Percentiles rank a stretch among this genome's conserved stretches.
Evolutionary conservation across 1,139 yeast species (phyloP).

Genomic region (Yamadazyma diospyri): DNA sequence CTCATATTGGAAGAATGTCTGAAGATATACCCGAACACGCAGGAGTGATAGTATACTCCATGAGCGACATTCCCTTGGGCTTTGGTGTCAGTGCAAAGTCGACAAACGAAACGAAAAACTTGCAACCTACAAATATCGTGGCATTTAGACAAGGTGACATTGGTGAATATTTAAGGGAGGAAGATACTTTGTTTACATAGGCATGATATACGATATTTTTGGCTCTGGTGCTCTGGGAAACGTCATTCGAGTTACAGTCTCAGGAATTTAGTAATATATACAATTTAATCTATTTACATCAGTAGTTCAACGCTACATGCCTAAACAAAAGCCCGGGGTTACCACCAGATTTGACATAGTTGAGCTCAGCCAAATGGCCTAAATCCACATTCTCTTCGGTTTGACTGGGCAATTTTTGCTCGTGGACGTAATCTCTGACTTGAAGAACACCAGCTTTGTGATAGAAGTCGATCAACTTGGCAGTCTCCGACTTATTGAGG

Average conservation of each 20-base stretch:
- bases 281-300: slow-evolving; percentile 6
- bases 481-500: slow-evolving; percentile 53
- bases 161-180: slow-evolving; percentile 97
- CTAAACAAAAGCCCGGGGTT: slow-evolving; percentile 68
- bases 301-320: slow-evolving; percentile 28
- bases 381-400: slow-evolving; percentile 23
- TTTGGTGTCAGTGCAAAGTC: slow-evolving; percentile 94
- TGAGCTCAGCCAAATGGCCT: slow-evolving; percentile 44
- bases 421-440: slow-evolving; percentile 41
- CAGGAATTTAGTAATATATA: no score
- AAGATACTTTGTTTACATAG: slow-evolving; percentile 88
- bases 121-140: slow-evolving; percentile 91
- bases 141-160: slow-evolving; percentile 97
- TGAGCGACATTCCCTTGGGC: slow-evolving; percentile 92
- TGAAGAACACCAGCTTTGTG: slow-evolving; percentile 52
- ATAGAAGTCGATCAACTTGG: slow-evolving; percentile 51
- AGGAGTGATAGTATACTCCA: slow-evolving; percentile 86
- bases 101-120: slow-evolving; percentile 80
- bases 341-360: slow-evolving; percentile 72
- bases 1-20: slow-evolving; percentile 94
- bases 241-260: no score
- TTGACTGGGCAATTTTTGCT: slow-evolving; percentile 22
- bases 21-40: slow-evolving; percentile 98
- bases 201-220: slow-evolving; percentile 9
- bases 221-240: background rate